A percentile compares a stretch with the other conserved stretches of the same genome.
phyloP scores from a whole-genome alignment of 2,329 filamentous ascomycete genomes.

The Podosphaera xanthii region DNA sequence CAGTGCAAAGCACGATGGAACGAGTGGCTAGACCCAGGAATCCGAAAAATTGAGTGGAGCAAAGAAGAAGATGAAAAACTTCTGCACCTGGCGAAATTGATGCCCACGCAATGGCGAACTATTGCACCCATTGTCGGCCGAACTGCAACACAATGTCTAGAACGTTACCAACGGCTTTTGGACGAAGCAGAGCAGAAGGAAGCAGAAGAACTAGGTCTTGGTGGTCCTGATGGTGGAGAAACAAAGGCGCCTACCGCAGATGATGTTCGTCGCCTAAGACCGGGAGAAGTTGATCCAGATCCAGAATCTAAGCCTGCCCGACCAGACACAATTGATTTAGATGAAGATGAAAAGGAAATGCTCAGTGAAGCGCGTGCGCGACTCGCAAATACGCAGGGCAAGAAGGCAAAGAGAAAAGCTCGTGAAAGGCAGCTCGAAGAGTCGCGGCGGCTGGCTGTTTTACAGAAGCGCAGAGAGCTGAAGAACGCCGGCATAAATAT shows the following conservation, averaged over 20 bases:
- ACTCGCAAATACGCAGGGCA: slow-evolving; percentile 92
- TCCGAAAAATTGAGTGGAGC: slow-evolving; percentile 98
- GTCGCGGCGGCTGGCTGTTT: slow-evolving; percentile 63
- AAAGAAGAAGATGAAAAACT: slow-evolving; percentile 97
- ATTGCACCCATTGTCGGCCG: slow-evolving; percentile 92
- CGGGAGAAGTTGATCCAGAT: slow-evolving; percentile 91
- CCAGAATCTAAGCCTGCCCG: slow-evolving; percentile 88
- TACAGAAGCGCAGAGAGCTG: slow-evolving; percentile 88
- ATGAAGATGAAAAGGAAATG: slow-evolving; percentile 99
- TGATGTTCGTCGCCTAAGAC: slow-evolving; percentile 68
- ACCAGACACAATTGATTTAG: slow-evolving; percentile 90
- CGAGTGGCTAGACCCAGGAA: slow-evolving; percentile 94
- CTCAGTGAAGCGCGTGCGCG: slow-evolving; percentile 89
- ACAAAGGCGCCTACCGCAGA: slow-evolving; percentile 73
- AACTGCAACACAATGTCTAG: slow-evolving; percentile 89
- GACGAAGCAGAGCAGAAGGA: slow-evolving; percentile 90
- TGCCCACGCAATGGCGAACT: slow-evolving; percentile 97
- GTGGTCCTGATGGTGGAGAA: slow-evolving; percentile 70
- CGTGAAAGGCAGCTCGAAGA: slow-evolving; percentile 89
- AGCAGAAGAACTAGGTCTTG: slow-evolving; percentile 55
- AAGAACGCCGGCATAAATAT: slow-evolving; percentile 98
- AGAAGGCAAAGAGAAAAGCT: slow-evolving; percentile 96
- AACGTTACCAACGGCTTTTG: slow-evolving; percentile 87
- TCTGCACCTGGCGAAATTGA: slow-evolving; percentile 86
- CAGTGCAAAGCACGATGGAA: slow-evolving; percentile 98